These are phyloP conservation scores for Saccharomycopsis lassenensis DNA, from an alignment of 805 yeast genomes.

Conservation along the genomic window DNA sequence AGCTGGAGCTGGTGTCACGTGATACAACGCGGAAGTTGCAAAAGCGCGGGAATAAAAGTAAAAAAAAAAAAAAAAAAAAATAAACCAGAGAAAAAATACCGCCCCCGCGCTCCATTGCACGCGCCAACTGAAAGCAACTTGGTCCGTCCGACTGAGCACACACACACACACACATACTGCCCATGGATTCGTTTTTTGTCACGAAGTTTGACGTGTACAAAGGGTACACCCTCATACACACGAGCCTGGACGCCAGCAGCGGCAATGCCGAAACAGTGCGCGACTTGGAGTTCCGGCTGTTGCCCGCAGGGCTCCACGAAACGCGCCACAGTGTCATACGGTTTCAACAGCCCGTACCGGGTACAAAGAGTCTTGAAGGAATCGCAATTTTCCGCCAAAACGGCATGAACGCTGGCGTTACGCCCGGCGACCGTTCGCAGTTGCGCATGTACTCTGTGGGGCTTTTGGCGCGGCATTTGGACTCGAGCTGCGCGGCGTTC, in stretches of 20 bases:
- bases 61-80: neutral
- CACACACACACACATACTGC: no score
- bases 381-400: slow-evolving; percentile 14
- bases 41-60: neutral
- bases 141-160: no score
- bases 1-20: neutral
- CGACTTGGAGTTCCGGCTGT: slow-evolving; percentile 10
- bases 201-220: slow-evolving; percentile 14
- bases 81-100: neutral
- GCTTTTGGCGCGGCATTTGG: neutral
- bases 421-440: slow-evolving; percentile 6
- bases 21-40: neutral
- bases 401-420: slow-evolving; percentile 8
- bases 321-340: neutral
- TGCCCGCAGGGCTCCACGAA: slow-evolving; percentile 17
- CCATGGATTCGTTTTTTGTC: slow-evolving; percentile 8
- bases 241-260: neutral
- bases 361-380: slow-evolving; percentile 2
- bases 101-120: no score
- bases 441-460: slow-evolving; percentile 17
- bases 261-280: neutral
- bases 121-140: no score
- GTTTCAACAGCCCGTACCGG: neutral
- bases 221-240: slow-evolving; percentile 10
- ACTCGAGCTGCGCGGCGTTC: neutral